Conservation (phyloP, 208 protist species). For the Leishmania tarentolae region DNA sequence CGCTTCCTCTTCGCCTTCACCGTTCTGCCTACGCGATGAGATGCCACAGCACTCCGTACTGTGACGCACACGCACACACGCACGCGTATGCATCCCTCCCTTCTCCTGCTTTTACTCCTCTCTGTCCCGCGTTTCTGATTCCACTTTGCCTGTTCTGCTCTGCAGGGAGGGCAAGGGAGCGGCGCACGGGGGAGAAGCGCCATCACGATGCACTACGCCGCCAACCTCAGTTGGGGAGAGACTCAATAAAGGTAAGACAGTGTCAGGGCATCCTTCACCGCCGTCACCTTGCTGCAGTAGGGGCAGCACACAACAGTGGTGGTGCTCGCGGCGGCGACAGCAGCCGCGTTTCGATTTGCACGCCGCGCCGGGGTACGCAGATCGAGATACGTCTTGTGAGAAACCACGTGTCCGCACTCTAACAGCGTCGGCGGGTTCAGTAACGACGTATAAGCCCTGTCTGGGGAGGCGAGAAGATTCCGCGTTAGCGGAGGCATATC, state of each 20-base stretch:
- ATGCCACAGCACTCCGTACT: not conserved
- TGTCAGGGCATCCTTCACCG: slow-evolving; percentile 39
- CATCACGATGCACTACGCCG: not conserved
- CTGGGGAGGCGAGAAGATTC: slow-evolving; percentile 33
- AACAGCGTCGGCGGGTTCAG: slow-evolving; percentile 73
- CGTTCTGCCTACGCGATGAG: not conserved
- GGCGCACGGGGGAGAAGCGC: not conserved
- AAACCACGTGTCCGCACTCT: slow-evolving; percentile 79
- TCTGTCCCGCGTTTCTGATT: not conserved
- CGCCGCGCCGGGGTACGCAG: slow-evolving; percentile 33
- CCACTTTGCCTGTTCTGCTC: not conserved
- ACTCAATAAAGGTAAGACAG: slow-evolving; percentile 66
- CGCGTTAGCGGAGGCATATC: slow-evolving; percentile 27
- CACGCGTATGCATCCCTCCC: not conserved
- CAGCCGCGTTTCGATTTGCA: slow-evolving; percentile 7
- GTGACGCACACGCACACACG: not conserved
- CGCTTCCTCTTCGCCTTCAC: not conserved
- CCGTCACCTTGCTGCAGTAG: slow-evolving; percentile 62
- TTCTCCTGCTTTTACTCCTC: not conserved
- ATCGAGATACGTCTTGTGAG: slow-evolving; percentile 51
- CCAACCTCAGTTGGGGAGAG: no score
- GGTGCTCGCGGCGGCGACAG: not conserved
- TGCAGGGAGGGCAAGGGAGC: not conserved
- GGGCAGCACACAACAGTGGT: slow-evolving; percentile 55
- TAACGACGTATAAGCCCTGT: slow-evolving; percentile 13